Evolutionary conservation across 805 yeast species (phyloP), one percentile per base, ranked within the genome.

Genomic region (Tanozyma kutaoensis): DNA sequence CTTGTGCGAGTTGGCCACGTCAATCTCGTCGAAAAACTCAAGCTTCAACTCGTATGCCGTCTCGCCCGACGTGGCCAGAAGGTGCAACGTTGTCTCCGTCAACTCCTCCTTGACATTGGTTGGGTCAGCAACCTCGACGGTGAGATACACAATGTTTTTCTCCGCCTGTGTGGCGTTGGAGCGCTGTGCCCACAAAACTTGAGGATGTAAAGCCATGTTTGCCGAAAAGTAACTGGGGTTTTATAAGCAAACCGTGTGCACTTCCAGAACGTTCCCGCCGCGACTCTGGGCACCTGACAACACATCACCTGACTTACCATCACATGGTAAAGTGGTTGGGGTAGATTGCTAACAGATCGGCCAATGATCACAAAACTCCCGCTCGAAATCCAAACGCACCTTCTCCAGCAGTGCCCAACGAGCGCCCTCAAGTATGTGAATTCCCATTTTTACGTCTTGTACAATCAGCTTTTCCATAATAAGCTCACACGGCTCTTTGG

Each of bases 131-230:
- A 81, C 72, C 33, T 69, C 65, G 28, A 88, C 67, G 0, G 94
- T 85, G 31, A 88, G 52, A 50, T 66, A 78, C 13, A 91, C 41
- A 20, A 84, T 46, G 52, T 88, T 88, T 55, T 81, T 86, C 17
- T 69, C 61, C 8, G 69, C 67, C 21, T 76, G 93, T 4, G 64
- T 52, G n/a, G 64, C 76, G 46, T 65, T 73, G 29, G 95, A 84
- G 56, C 98, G 81, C 63, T 88, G 98, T 9, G 98, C 97, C 98
- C 98, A 88, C 48, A 74, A 62, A 22, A 82, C 88, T 61, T 55
- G 58, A 25, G 76, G 71, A 25, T 36, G 40, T 8, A 28, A 27
- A 8, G 34, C 12, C 14, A 20, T 2, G 9, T n/a, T 11, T 11
- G 22, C 5, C 11, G 25, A 9, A 14, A 15, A 8, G 23, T 6